Base-by-base conservation (phyloP, 345 rosid species). In the Citrus hindsii region DNA sequence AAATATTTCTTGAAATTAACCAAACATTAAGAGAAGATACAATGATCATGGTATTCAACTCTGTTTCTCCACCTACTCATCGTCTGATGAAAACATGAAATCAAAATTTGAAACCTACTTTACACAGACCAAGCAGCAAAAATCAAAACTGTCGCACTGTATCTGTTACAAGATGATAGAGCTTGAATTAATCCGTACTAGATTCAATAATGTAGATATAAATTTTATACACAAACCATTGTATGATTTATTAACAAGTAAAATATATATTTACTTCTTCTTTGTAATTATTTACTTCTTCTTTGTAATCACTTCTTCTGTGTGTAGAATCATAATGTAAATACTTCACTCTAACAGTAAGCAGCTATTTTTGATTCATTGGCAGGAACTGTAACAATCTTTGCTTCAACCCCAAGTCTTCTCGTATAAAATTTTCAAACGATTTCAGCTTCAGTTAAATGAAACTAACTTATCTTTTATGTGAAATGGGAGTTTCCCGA, bases 381-480 rank as follows among this genome's bases (percentile, higher is more conserved):
- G 32, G 32, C 27, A n/a, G 35, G 63, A 6, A 4, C 18, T 42
- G 70, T 30, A 62, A 75, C 27, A 53, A 53, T 14, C 28, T 27
- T 12, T 24, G 32, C 25, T 27, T 3, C 5, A 27, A 46, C 18
- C 7, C 22, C 48, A 22, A 12, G 35, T 33, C 22, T 58, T 5
- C 5, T 51, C 7, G 30, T 24, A 25, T 59, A 51, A 66, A 75
- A 9, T 8, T 33, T 24, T 67, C 10, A 3, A 76, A 55, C 30
- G 1, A 37, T 28, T 48, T 24, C 19, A 16, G 42, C 25, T 67
- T 35, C 46, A 2, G 22, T 30, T 65, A 25, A 46, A 67, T 76
- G 37, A 35, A 46, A n/a, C 88, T 87, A 89, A 79, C 93, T 89
- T 82, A 86, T 95, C 84, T 89, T 93, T 78, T 92, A 86, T 33